Base-by-base conservation (phyloP, 176 grass and related monocot genomes). In the Tuctoria greenei region DNA sequence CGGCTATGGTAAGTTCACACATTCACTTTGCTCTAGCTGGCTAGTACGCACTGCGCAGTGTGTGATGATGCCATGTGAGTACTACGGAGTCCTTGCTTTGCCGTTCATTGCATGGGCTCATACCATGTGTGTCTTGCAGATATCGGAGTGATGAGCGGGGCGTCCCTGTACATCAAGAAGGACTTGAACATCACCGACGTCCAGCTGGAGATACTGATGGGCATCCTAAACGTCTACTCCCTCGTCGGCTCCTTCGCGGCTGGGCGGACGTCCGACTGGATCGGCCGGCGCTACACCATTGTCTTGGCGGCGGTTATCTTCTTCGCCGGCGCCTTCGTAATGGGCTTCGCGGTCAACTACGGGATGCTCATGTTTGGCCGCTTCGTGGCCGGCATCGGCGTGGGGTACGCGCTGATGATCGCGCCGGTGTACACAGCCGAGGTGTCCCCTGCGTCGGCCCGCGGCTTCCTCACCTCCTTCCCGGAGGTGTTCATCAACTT, bases 121-220 rank as follows among this genome's bases (percentile, higher is more conserved):
- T 26, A 49, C 52, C 6, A 6, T 69, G 21, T 14, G 36, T n/a
- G 13, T 6, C 21, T 20, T 41, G 63, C 75, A 95, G 92, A 95
- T 66, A 89, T 89, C 12, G 92, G 88, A 9, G 92, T 95, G 83
- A 95, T 95, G 92, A 95, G 92, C 43, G 92, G 92, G 0, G 92
- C 92, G 20, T 74, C 75, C 13, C 52, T 89, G 43, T 91, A 61
- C 71, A 95, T 95, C 79, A 34, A 91, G 71, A 16, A 84, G 8
- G 88, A 95, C 64, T 72, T 95, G 2, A 73, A 65, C 2, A 47
- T 95, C 73, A 18, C 9, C 0, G 88, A 95, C 66, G 27, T 15
- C 1, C 1, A 95, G 72, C 41, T 89, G 23, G 23, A 95, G 92
- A 2, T 95, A 26, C 83, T 95, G 14, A 35, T 86, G 31, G 92